Percentiles rank a stretch among this genome's conserved stretches.
Conservation (phyloP, 192 early-diverging fungal species). For the Anaeromyces robustus region DNA sequence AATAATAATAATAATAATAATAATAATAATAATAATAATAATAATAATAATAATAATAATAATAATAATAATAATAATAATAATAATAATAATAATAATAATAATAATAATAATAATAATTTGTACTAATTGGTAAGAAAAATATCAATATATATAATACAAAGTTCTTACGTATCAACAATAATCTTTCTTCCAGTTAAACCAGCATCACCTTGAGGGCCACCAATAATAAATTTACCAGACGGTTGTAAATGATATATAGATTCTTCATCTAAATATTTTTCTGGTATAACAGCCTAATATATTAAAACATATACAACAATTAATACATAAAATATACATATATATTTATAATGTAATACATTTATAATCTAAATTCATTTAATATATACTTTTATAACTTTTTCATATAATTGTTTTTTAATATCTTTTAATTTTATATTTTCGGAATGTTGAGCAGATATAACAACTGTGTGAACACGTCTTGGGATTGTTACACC, state of each 20-base stretch:
- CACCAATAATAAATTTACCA: conserved; percentile 97
- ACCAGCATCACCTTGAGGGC: conserved; percentile 99
- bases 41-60: too few relatives aligned
- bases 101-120: too few relatives aligned
- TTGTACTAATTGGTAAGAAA: too few relatives aligned
- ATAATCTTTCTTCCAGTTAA: conserved; percentile 95
- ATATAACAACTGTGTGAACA: conserved; percentile 95
- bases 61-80: too few relatives aligned
- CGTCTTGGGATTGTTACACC: conserved; percentile 88
- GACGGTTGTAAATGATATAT: conserved; percentile 97
- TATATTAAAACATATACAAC: too few relatives aligned
- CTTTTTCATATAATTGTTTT: conserved; percentile 74
- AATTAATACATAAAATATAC: too few relatives aligned
- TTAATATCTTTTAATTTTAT: conserved; percentile 72
- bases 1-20: too few relatives aligned
- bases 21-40: too few relatives aligned
- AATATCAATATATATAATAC: too few relatives aligned
- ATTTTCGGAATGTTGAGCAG: conserved; percentile 86
- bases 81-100: too few relatives aligned
- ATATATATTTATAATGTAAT: neutral
- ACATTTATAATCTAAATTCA: neutral
- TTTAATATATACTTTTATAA: conserved; percentile 43
- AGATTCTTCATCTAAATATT: conserved; percentile 74
- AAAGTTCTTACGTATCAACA: conserved; percentile 32
- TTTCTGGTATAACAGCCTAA: conserved; percentile 66